Evolutionary conservation across 805 yeast genomes (phyloP), one percentile per base, ranked within the genome.

Genomic region (Wickerhamiella siamensis): DNA sequence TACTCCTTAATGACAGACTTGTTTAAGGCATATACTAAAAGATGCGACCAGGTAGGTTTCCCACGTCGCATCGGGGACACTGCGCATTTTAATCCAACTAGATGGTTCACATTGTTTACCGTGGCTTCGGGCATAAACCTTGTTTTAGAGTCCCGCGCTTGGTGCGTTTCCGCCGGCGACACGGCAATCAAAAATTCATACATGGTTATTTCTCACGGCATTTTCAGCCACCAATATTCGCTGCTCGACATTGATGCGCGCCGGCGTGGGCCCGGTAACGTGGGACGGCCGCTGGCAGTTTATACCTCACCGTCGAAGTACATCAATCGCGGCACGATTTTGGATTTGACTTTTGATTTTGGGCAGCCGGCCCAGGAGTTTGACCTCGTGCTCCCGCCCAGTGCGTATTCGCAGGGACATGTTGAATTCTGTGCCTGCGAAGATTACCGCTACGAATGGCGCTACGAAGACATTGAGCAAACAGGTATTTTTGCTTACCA

Each of bases 161-260:
- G 43, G 12, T 5, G 21, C 32, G 43, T 12, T 38, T 42, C 14
- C 14, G 27, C 3, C 33, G 50, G 16, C 15, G 39, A 1, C 5
- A 36, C 48, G 1, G 20, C 20, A 5, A 22, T 52, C 12, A 6
- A 19, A 4, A 47, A 47, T 31, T 36, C 33, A 10, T 56, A 48
- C 38, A 45, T 52, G 9, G 38, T 57, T 2, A 31, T 56, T 1
- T 43, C 45, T 15, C 56, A 55, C 24, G 60, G 59, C 3, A 14
- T 36, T 15, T 26, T 48, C 22, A 35, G 51, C 15, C 56, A 51
- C 42, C 29, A 49, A 4, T 56, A 56, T 47, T 56, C 60, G 3
- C 43, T 56, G 15, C 16, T 56, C 36, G 15, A 27, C 8, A 22
- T 27, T 14, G 36, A 36, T 14, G 22, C 33, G 20, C 19, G 36